These are phyloP conservation scores for Nigrospora oryzae DNA, from an alignment of 2,329 filamentous ascomycete genomes.

Conservation along the genomic window DNA sequence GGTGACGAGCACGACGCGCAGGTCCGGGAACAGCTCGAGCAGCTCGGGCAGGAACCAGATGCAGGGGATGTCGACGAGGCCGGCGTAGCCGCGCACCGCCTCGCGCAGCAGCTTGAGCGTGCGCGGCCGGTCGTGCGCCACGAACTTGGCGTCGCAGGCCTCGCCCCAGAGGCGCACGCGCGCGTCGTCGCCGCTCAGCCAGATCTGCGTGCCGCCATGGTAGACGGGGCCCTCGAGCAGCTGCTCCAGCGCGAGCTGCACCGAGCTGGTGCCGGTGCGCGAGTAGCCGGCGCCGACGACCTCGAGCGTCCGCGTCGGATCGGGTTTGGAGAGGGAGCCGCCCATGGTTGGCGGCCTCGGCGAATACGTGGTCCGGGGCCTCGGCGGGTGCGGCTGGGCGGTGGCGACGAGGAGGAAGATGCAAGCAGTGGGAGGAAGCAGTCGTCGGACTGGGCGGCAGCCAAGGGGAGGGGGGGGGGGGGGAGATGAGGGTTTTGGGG, in stretches of 20 bases:
- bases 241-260: conserved; percentile 6
- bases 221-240: conserved; percentile 4
- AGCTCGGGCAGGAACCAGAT: conserved; percentile 1
- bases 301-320: conserved; percentile 1
- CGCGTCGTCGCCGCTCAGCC: not conserved
- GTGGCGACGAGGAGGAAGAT: too few species aligned
- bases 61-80: conserved; percentile 1
- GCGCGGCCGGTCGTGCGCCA: not conserved
- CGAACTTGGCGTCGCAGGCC: conserved; percentile 1
- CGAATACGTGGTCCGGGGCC: too few species aligned
- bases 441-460: too few species aligned
- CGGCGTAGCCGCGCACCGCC: not conserved
- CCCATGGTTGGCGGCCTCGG: not conserved
- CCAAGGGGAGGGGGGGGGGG: too few species aligned
- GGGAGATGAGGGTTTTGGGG: too few species aligned
- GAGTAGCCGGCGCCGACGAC: conserved; percentile 7
- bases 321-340: conserved; percentile 2
- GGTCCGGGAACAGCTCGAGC: not conserved
- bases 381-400: too few species aligned
- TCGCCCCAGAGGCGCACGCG: not conserved
- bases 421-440: too few species aligned
- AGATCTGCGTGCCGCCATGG: conserved; percentile 5
- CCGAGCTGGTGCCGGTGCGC: conserved; percentile 5
- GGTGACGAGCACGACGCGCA: not conserved
- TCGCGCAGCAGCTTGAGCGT: conserved; percentile 1